Percentiles rank a stretch among this genome's conserved stretches.
phyloP scores from a whole-genome alignment of 2,329 filamentous ascomycete species.

The Mollisiaceae sp. region DNA sequence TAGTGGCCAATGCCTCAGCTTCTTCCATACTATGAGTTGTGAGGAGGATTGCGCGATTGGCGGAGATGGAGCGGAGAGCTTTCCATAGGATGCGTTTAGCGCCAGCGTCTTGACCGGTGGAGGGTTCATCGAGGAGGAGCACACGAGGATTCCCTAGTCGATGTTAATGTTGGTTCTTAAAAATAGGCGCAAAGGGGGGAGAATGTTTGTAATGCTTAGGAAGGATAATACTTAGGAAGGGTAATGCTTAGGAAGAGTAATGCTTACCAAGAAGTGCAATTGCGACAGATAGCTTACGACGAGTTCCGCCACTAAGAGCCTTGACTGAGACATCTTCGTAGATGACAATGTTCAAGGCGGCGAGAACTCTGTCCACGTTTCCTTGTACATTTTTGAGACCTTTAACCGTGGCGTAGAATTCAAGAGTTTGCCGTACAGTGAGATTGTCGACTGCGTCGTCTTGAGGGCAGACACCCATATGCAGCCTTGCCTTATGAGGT shows the following conservation, averaged over 20 bases:
- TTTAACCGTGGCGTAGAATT: constrained; percentile 42
- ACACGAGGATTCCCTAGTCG: constrained; percentile 38
- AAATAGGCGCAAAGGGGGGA: background rate
- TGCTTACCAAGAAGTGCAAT: constrained; percentile 40
- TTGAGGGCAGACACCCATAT: constrained; percentile 45
- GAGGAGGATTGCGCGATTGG: constrained; percentile 42
- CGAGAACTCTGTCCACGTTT: constrained; percentile 41
- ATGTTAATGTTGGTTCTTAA: background rate
- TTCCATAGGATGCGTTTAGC: constrained; percentile 45
- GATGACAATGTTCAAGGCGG: constrained; percentile 38
- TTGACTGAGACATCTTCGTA: constrained; percentile 37
- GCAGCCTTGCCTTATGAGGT: constrained; percentile 32
- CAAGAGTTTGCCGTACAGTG: constrained; percentile 42
- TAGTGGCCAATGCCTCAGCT: constrained; percentile 43
- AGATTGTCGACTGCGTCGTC: constrained; percentile 44
- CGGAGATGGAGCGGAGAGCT: constrained; percentile 37
- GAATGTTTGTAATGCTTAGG: background rate
- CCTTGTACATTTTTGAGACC: constrained; percentile 39
- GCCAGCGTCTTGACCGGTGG: constrained; percentile 43
- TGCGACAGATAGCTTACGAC: constrained; percentile 43
- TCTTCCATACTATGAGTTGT: constrained; percentile 48
- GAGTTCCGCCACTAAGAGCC: constrained; percentile 42
- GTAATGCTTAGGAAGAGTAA: background rate
- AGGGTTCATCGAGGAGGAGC: constrained; percentile 43
- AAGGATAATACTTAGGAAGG: background rate